phyloP scores from a whole-genome alignment of 768 basidiomycete genomes.

The Suillus tomentosus region DNA sequence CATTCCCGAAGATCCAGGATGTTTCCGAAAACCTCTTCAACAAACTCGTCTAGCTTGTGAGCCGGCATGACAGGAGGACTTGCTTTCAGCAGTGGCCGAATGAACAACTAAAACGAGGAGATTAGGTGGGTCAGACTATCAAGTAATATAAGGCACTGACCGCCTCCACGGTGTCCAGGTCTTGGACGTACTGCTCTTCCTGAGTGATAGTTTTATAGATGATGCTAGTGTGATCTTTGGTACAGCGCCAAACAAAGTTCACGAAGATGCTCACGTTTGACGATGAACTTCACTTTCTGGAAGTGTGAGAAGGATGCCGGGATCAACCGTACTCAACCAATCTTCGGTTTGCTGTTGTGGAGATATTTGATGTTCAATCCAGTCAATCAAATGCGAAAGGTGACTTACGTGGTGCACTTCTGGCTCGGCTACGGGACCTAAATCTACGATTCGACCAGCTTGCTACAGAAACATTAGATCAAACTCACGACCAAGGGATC shows the following conservation, averaged over 20 bases:
- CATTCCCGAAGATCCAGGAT: slow-evolving; percentile 85
- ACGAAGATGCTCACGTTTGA: slow-evolving; percentile 54
- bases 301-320: slow-evolving; percentile 51
- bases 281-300: slow-evolving; percentile 79
- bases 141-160: slow-evolving; percentile 41
- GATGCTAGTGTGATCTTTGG: slow-evolving; percentile 39
- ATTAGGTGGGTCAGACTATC: slow-evolving; percentile 27
- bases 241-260: not conserved
- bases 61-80: slow-evolving; percentile 57
- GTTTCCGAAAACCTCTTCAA: slow-evolving; percentile 90
- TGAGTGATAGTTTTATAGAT: slow-evolving; percentile 88
- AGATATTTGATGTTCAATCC: slow-evolving; percentile 18
- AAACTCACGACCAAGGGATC: not conserved
- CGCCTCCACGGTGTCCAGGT: slow-evolving; percentile 80
- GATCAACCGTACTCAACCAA: slow-evolving; percentile 56
- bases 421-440: slow-evolving; percentile 23
- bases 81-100: slow-evolving; percentile 53
- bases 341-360: slow-evolving; percentile 37
- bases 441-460: slow-evolving; percentile 25
- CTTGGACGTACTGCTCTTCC: slow-evolving; percentile 88
- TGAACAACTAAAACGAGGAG: slow-evolving; percentile 45
- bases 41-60: slow-evolving; percentile 73
- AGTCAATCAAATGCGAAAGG: slow-evolving; percentile 22
- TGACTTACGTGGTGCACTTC: slow-evolving; percentile 35
- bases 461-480: slow-evolving; percentile 24